phyloP scores from a whole-genome alignment of 805 yeast species.

The Starmerella bacillaris region DNA sequence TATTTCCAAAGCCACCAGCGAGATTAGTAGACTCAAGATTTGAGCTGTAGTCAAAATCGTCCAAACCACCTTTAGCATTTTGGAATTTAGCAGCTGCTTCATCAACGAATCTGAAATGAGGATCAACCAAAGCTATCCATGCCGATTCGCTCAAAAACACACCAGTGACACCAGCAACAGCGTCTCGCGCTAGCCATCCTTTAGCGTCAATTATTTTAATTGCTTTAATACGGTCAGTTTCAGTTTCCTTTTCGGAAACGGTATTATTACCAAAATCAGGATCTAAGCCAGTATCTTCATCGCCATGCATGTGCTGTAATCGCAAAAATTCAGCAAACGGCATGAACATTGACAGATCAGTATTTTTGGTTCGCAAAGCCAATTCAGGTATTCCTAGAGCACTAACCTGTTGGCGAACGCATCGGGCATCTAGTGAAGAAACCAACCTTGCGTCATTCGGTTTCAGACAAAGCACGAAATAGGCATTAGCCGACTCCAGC shows the following conservation, averaged over 20 bases:
- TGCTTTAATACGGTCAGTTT: slow-evolving; percentile 22
- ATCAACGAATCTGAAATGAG: slow-evolving; percentile 22
- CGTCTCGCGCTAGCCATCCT: slow-evolving; percentile 26
- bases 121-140: slow-evolving; percentile 27
- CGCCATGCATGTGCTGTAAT: slow-evolving; percentile 16
- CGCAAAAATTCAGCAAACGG: slow-evolving; percentile 25
- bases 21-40: slow-evolving; percentile 23
- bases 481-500: slow-evolving; percentile 25
- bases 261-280: not conserved
- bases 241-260: no score
- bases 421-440: slow-evolving; percentile 27
- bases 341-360: slow-evolving; percentile 25
- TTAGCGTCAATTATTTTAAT: slow-evolving; percentile 17
- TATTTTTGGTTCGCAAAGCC: slow-evolving; percentile 24
- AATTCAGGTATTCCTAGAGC: slow-evolving; percentile 28
- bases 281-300: slow-evolving; percentile 6
- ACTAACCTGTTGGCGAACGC: slow-evolving; percentile 27
- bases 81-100: slow-evolving; percentile 20
- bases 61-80: slow-evolving; percentile 7
- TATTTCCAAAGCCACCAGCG: slow-evolving; percentile 24
- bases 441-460: slow-evolving; percentile 27
- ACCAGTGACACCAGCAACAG: slow-evolving; percentile 25
- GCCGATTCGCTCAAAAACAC: slow-evolving; percentile 26
- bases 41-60: slow-evolving; percentile 14
- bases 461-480: slow-evolving; percentile 27